phyloP scores from a whole-genome alignment of 495 filamentous ascomycete genomes.

The Lasiosphaeria hispida region DNA sequence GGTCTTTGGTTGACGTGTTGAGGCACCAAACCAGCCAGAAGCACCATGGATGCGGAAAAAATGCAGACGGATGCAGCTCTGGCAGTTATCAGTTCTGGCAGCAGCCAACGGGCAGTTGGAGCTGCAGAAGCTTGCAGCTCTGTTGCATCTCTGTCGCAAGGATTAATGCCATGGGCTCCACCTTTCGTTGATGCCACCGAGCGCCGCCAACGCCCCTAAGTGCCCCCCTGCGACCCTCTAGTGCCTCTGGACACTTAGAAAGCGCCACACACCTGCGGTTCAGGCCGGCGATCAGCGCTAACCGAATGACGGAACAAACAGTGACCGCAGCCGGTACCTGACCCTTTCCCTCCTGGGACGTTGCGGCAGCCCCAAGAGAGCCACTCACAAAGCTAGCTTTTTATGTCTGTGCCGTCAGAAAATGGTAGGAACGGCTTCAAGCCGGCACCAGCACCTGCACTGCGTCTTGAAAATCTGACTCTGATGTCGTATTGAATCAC shows the following conservation, averaged over 20 bases:
- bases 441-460: conserved; percentile 6
- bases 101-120: too few species aligned
- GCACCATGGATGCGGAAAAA: too few species aligned
- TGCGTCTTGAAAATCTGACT: neutral
- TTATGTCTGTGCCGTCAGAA: neutral
- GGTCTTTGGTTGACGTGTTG: too few species aligned
- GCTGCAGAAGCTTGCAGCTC: too few species aligned
- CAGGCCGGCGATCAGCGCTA: conserved; percentile 32
- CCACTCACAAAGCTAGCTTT: neutral
- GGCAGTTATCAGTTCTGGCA: too few species aligned
- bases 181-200: neutral
- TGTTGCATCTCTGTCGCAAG: too few species aligned
- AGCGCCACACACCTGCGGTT: conserved; percentile 14
- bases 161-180: conserved; percentile 2
- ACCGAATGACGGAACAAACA: conserved; percentile 25
- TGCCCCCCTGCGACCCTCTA: conserved; percentile 6
- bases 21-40: too few species aligned
- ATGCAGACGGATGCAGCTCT: too few species aligned
- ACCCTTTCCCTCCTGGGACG: conserved; percentile 9
- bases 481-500: conserved; percentile 8
- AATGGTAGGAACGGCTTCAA: neutral
- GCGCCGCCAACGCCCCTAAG: neutral
- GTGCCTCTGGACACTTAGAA: conserved; percentile 10
- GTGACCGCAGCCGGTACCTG: conserved; percentile 9
- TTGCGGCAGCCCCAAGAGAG: neutral